A percentile compares a stretch with the other conserved stretches of the same genome.
Conservation (phyloP, 1,284 basidiomycete species). For the Ceratorhiza oryzae-sativae region DNA sequence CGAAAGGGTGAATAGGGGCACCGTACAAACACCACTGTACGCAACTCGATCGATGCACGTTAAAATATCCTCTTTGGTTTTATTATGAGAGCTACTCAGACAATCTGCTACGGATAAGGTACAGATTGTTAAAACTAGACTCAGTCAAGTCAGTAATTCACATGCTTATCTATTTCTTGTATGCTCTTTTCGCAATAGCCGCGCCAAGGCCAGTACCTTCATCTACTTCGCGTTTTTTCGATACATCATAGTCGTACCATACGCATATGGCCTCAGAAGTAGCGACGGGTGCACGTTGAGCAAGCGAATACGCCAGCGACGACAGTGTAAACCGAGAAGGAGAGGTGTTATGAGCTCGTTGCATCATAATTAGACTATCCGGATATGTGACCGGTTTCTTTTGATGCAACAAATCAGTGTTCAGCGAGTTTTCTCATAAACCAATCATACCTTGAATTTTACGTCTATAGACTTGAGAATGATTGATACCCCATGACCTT, state of each 20-base stretch:
- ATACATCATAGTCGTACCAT: slow-evolving; percentile 42
- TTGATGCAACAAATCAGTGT: neutral
- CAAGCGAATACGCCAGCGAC: slow-evolving; percentile 37
- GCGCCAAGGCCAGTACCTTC: slow-evolving; percentile 12
- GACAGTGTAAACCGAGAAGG: slow-evolving; percentile 38
- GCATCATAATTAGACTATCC: slow-evolving; percentile 41
- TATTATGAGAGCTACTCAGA: no score
- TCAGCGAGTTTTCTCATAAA: neutral
- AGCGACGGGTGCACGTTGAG: slow-evolving; percentile 37
- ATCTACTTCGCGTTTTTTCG: slow-evolving; percentile 38
- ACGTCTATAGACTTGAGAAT: slow-evolving; percentile 42
- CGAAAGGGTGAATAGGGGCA: neutral
- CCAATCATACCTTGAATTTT: slow-evolving; percentile 33
- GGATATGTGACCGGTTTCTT: slow-evolving; percentile 42
- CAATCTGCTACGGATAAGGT: no score
- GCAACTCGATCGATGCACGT: neutral
- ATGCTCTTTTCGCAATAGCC: slow-evolving; percentile 16
- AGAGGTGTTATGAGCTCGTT: slow-evolving; percentile 36
- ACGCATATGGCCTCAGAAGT: slow-evolving; percentile 40
- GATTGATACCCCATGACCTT: slow-evolving; percentile 36
- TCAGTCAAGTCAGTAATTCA: no score
- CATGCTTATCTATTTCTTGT: slow-evolving; percentile 4
- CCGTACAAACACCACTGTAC: neutral
- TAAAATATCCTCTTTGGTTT: no score
- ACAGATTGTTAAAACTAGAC: no score